A percentile compares a stretch with the other conserved stretches of the same genome.
These are phyloP conservation scores for Boletus sp. DNA, from an alignment of 1,284 basidiomycete genomes.

Conservation along the genomic window DNA sequence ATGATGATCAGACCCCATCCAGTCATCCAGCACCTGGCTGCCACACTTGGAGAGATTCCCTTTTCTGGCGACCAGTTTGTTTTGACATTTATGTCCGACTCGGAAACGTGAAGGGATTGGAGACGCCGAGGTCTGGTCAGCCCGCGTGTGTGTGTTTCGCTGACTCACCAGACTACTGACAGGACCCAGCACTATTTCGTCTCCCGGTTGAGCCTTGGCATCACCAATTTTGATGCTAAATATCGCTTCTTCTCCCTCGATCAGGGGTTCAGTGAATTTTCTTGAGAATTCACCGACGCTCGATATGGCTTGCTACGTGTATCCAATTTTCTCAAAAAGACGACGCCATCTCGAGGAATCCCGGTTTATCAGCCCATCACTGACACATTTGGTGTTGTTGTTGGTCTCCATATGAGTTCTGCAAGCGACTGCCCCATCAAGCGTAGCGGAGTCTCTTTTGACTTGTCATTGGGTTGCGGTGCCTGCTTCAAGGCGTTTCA, in stretches of 20 bases:
- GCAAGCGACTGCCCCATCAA: not conserved
- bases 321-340: not conserved
- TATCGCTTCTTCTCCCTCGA: not conserved
- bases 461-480: not conserved
- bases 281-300: not conserved
- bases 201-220: not conserved
- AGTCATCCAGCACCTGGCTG: not conserved
- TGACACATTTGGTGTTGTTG: not conserved
- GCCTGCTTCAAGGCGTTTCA: not conserved
- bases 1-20: not conserved
- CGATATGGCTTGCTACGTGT: not conserved
- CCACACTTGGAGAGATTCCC: not conserved
- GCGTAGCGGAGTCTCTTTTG: not conserved
- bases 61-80: too few relatives aligned
- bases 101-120: too few relatives aligned
- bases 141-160: constrained; percentile 2
- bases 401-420: not conserved
- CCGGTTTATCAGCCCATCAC: too few relatives aligned
- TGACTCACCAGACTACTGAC: not conserved
- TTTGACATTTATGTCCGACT: too few relatives aligned
- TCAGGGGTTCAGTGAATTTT: not conserved
- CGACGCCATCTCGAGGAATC: not conserved
- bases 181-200: not conserved
- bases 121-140: not conserved
- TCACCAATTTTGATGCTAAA: not conserved